Evolutionary conservation across 2,329 filamentous ascomycete species (phyloP), one percentile per base, ranked within the genome.

Genomic region (Fusarium annulatum): DNA sequence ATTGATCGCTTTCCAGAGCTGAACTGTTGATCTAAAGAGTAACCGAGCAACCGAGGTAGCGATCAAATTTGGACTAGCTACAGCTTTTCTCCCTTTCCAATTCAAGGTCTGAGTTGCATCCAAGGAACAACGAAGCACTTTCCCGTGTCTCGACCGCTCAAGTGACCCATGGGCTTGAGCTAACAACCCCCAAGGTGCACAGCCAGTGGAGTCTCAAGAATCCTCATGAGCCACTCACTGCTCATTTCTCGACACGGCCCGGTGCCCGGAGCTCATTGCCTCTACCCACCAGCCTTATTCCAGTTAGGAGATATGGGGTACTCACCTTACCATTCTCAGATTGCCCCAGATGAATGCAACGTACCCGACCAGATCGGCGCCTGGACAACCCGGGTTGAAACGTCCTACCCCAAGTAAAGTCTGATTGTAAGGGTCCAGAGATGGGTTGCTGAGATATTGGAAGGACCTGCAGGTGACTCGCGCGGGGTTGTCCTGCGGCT

Each of bases 301-400:
- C 6, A 58, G 67, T 51, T 69, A 69, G 65, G 7, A 16, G 19
- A 23, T 36, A 66, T 64, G 64, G 59, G 34, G 52, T 28, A 69
- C 7, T 11, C 41, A 21, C 30, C 56, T 46, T 26, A 30, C 43
- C 59, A 64, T 42, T n/a, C 43, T 41, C 42, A 15, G 26, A 45
- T 30, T 62, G 30, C 53, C 65, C 64, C 56, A 51, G 42, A 41
- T 49, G 23, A 6, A 15, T 68, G 41, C 42, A 38, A 69, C 65
- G 10, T 63, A 43, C 64, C 64, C 38, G 64, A 55, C 48, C 10
- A 23, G 64, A 34, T 53, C 56, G 11, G 42, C 42, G 65, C 52
- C 49, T 56, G 33, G 55, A 60, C 39, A 46, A 61, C 34, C 64
- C 66, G 34, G 7, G 42, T 38, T 69, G 66, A 69, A 69, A 64